Evolutionary conservation across 345 rosid species (phyloP), one percentile per base, ranked within the genome.

Genomic region (Brassica juncea): DNA sequence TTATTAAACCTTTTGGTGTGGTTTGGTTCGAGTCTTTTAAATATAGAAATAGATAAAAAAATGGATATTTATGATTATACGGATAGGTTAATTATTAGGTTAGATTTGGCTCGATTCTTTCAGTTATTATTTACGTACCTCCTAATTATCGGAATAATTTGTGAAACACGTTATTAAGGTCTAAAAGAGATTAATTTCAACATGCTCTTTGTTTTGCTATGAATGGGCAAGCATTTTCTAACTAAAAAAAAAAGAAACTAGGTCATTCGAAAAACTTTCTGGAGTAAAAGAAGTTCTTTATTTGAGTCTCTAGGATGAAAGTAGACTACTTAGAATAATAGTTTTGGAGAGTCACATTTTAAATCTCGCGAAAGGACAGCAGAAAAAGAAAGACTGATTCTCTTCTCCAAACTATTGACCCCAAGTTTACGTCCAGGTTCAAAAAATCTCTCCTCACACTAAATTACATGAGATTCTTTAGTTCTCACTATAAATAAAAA

Each of bases 371-470:
- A 70, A 70, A 49, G n/a, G 75, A 47, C 57, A n/a, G 8, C 34
- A 70, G 70, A 16, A 62, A 62, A 10, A 68, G 27, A 62, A 34
- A 70, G 16, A 62, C 39, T 25, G 47, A 62, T 70, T 49, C 70
- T 59, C 75, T 70, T 62, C 21, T 62, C 70, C 55, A 64, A 70
- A 62, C 70, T 70, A 34, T 49, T 77, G 55, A 49, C 52, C 30
- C 80, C 80, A 49, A 49, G n/a, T 62, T 62, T 52, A 70, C 70
- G 80, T 77, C 80, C 42, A 77, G 70, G 80, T 77, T 77, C 70
- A 77, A 2, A 76, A 57, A 49, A 5, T 49, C 55, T 69, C 54
- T 44, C 64, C 14, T 47, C 19, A 62, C 55, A 49, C 25, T 60
- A 59, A 42, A 19, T 5, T 30, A 60, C 64, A 62, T 62, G 80